Evolutionary conservation across 495 filamentous ascomycete genomes (phyloP).

Genomic region (Talaromyces liani): DNA sequence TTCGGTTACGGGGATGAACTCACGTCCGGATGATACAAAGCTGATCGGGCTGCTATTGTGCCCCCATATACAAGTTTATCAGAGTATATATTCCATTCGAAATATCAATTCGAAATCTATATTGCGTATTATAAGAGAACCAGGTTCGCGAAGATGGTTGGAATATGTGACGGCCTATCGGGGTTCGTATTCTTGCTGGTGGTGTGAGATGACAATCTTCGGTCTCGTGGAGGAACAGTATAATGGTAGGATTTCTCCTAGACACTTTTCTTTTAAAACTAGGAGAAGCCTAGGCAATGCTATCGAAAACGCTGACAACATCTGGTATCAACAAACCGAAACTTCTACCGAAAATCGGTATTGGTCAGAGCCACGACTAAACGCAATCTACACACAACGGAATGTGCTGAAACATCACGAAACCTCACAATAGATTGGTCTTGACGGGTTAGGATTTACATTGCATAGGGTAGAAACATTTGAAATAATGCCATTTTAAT

Average conservation of each 20-base stretch:
- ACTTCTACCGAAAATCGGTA: not conserved
- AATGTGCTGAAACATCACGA: not conserved
- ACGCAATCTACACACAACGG: too few species aligned
- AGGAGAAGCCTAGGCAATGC: not conserved
- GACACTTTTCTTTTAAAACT: not conserved
- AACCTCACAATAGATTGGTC: conserved; percentile 38
- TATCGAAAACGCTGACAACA: not conserved
- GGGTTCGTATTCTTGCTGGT: not conserved
- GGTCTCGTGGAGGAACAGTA: not conserved
- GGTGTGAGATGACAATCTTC: not conserved
- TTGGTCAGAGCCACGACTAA: too few species aligned
- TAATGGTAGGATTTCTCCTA: not conserved
- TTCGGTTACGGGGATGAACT: not conserved
- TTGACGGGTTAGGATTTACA: conserved; percentile 37
- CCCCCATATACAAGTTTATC: not conserved
- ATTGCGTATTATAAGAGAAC: too few species aligned
- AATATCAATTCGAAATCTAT: too few species aligned
- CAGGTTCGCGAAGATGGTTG: too few species aligned
- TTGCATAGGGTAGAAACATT: too few species aligned
- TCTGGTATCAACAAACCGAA: not conserved
- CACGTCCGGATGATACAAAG: not conserved
- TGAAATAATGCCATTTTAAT: too few species aligned
- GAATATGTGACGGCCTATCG: too few species aligned
- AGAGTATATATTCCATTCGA: too few species aligned
- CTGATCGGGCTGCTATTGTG: not conserved